Evolutionary conservation across 108 stramenopile genomes (phyloP), one percentile per base, ranked within the genome.

Genomic region (Skeletonema grethae): DNA sequence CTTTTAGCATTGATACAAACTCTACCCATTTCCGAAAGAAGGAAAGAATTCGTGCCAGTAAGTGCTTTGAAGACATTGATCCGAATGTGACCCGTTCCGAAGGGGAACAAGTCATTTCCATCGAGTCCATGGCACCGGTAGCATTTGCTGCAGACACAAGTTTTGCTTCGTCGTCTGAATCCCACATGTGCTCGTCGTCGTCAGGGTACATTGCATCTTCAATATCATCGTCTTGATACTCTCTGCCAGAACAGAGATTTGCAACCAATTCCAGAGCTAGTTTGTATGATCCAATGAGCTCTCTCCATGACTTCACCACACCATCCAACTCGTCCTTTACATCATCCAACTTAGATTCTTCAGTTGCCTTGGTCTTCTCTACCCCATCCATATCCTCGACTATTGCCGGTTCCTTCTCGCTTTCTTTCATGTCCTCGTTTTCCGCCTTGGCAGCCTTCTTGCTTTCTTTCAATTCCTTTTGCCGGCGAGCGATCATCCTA

Each of bases 201-300:
- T 77, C 64, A 11, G 73, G 62, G 12, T 66, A 75, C 71, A 73
- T 77, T 24, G 65, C 76, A 35, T 80, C 77, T 13, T 77, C 75
- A 35, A 77, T 76, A 1, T 77, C 84, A 7, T 64, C 58, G 16
- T 57, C 67, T 36, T n/a, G 30, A 8, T 11, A 63, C 9, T 45
- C 48, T 22, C 18, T 38, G 5, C 65, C 62, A 36, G 76, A 67
- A 32, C 60, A 73, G 7, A 91, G 56, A 66, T 92, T 92, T 28
- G 88, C 85, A 3, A 82, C 56, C 31, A 92, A 50, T 63, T 92
- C 90, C 61, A 92, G 60, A 31, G 85, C 78, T 61, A 92, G 57
- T 68, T 86, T 82, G 15, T 86, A 61, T 16, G 85, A 84, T 50
- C 67, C 55, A 5, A 82, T 70, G 3, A 65, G 30, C 15, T 67